Evolutionary conservation across 1,139 yeast genomes (phyloP).

Genomic region (Nadsonia commutata): DNA sequence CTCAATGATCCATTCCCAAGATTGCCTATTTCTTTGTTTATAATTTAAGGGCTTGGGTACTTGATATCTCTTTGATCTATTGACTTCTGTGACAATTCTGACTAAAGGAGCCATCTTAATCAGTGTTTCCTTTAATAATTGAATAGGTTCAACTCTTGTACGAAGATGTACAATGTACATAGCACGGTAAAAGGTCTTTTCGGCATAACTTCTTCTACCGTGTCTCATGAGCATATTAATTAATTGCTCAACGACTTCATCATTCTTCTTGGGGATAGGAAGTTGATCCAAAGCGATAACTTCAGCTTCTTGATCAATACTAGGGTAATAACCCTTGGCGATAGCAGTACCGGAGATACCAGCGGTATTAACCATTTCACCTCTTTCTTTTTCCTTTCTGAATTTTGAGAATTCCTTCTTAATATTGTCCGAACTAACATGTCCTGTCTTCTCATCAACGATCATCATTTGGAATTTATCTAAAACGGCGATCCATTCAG

Average conservation of each 20-base stretch:
- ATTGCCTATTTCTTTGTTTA: conserved; percentile 73
- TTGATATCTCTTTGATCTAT: conserved; percentile 65
- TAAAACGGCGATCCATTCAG: conserved; percentile 6
- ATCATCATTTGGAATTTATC: conserved; percentile 4
- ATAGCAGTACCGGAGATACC: conserved; percentile 7
- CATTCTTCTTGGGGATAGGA: conserved; percentile 48
- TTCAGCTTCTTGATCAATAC: conserved; percentile 44
- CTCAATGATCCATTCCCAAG: conserved; percentile 82
- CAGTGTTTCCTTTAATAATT: conserved; percentile 54
- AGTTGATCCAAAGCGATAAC: conserved; percentile 34
- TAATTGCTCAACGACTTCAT: conserved; percentile 61
- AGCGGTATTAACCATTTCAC: conserved; percentile 1
- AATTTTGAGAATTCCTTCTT: conserved; percentile 4
- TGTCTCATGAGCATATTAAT: conserved; percentile 84
- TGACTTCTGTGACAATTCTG: conserved; percentile 66
- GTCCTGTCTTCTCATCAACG: not conserved
- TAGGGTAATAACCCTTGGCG: conserved; percentile 28
- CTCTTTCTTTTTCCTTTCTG: conserved; percentile 2
- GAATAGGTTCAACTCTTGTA: conserved; percentile 63
- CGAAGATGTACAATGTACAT: conserved; percentile 65
- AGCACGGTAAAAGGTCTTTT: conserved; percentile 59
- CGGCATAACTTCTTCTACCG: conserved; percentile 78
- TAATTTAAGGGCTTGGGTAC: conserved; percentile 74
- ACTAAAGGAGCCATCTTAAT: conserved; percentile 80
- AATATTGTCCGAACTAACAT: conserved; percentile 1